Conservation (phyloP, 106 monocot genomes). For the Dioscorea dumetorum region DNA sequence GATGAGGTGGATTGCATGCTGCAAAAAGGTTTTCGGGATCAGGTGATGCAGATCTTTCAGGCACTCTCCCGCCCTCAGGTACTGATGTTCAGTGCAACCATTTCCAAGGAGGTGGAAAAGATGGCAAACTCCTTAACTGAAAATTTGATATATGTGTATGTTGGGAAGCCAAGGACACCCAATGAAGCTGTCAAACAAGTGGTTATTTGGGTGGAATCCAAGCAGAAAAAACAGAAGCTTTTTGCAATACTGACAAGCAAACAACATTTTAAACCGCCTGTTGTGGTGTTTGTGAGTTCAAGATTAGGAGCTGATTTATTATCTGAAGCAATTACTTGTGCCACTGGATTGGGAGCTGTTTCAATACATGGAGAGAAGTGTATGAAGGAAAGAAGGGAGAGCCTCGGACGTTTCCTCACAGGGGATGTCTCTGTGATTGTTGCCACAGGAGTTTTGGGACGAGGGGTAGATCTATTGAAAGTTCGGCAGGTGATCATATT, state of each 20-base stretch:
- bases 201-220: too few species aligned
- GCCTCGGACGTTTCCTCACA: slow-evolving; percentile 50
- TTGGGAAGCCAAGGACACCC: slow-evolving; percentile 40
- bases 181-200: slow-evolving; percentile 62
- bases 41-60: slow-evolving; percentile 75
- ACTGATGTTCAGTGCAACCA: slow-evolving; percentile 75
- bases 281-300: slow-evolving; percentile 75
- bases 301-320: slow-evolving; percentile 81
- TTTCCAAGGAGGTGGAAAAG: slow-evolving; percentile 58
- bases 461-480: slow-evolving; percentile 69
- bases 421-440: slow-evolving; percentile 75
- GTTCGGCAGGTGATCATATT: too few species aligned
- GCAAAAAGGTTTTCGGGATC: slow-evolving; percentile 70
- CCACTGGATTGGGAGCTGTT: slow-evolving; percentile 60
- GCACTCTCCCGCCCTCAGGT: slow-evolving; percentile 73
- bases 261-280: slow-evolving; percentile 71
- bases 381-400: slow-evolving; percentile 89
- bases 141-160: slow-evolving; percentile 38
- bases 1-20: slow-evolving; percentile 93
- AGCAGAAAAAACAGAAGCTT: slow-evolving; percentile 78
- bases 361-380: slow-evolving; percentile 84
- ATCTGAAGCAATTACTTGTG: slow-evolving; percentile 53
- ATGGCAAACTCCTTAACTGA: slow-evolving; percentile 44
- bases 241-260: slow-evolving; percentile 75
- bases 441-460: slow-evolving; percentile 70